These are phyloP conservation scores for Ceratobasidium sp. DNA, from an alignment of 1,284 basidiomycete species.

Conservation along the genomic window DNA sequence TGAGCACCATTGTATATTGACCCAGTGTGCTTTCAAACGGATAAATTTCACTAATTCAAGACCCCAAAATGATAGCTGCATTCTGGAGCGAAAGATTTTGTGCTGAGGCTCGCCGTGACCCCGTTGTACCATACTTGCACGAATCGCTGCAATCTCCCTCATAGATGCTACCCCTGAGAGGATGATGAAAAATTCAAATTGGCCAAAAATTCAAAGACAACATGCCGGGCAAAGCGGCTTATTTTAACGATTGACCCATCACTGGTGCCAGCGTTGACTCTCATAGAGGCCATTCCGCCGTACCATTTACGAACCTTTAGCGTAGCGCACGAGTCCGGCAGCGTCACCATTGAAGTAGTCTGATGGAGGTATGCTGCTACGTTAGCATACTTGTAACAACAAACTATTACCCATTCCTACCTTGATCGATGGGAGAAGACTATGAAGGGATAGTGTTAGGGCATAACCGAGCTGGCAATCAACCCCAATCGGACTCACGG, in stretches of 20 bases:
- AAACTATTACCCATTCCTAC: conserved; percentile 57
- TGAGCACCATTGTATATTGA: neutral
- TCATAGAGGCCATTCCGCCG: neutral
- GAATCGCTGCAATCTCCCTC: too few relatives aligned
- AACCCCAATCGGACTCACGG: conserved; percentile 63
- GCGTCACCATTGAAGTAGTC: conserved; percentile 48
- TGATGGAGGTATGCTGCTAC: neutral
- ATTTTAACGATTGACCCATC: neutral
- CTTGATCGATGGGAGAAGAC: conserved; percentile 63
- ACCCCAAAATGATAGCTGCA: too few relatives aligned
- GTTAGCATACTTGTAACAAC: neutral
- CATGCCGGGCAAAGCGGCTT: neutral
- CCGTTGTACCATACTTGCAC: too few relatives aligned
- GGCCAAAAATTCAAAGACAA: neutral
- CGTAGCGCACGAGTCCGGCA: conserved; percentile 46
- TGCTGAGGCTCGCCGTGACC: too few relatives aligned
- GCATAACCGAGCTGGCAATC: conserved; percentile 62
- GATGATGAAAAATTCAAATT: too few relatives aligned
- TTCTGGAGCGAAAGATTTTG: too few relatives aligned
- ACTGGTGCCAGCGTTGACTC: neutral
- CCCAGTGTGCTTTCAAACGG: too few relatives aligned
- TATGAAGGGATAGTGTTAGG: neutral
- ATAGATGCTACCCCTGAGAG: too few relatives aligned
- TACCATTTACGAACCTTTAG: conserved; percentile 39
- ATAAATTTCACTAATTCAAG: too few relatives aligned